Evolutionary conservation across 2,329 filamentous ascomycete species (phyloP).

Genomic region (Zarea fungicola): DNA sequence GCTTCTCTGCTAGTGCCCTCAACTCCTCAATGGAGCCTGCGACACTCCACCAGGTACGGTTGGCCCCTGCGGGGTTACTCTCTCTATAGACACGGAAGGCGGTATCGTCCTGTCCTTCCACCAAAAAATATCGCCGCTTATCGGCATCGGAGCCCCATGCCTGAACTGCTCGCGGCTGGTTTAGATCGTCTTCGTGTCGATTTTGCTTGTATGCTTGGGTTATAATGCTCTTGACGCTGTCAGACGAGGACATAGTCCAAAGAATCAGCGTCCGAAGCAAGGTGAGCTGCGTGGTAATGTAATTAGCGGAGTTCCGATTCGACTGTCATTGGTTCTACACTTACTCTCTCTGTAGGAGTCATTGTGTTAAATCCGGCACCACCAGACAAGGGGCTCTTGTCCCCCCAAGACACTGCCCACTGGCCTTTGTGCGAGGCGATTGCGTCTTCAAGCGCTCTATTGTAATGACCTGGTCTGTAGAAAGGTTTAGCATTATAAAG

Average conservation of each 20-base stretch:
- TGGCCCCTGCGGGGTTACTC: slow-evolving; percentile 73
- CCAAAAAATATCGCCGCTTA: slow-evolving; percentile 86
- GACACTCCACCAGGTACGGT: slow-evolving; percentile 84
- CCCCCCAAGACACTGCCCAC: slow-evolving; percentile 82
- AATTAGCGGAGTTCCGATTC: slow-evolving; percentile 13
- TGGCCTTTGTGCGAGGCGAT: slow-evolving; percentile 78
- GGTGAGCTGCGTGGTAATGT: slow-evolving; percentile 54
- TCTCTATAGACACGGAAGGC: slow-evolving; percentile 91
- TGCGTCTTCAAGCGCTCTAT: slow-evolving; percentile 89
- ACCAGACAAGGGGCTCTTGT: slow-evolving; percentile 76
- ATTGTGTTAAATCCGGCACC: slow-evolving; percentile 77
- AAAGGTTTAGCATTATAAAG: neutral
- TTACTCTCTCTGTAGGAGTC: slow-evolving; percentile 74
- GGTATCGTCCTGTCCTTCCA: slow-evolving; percentile 92
- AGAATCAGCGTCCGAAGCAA: slow-evolving; percentile 77
- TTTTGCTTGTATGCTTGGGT: slow-evolving; percentile 84
- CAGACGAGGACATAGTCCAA: slow-evolving; percentile 87
- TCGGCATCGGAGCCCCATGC: slow-evolving; percentile 87
- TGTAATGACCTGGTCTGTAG: slow-evolving; percentile 80
- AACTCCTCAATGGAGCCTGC: slow-evolving; percentile 88
- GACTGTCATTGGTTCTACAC: slow-evolving; percentile 19
- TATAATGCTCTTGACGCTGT: slow-evolving; percentile 73
- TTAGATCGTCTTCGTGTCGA: slow-evolving; percentile 71
- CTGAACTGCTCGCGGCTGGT: slow-evolving; percentile 84
- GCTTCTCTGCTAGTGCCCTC: slow-evolving; percentile 66